Percentiles rank a stretch among this genome's conserved stretches.
These are phyloP conservation scores for Acacia melanoxylon DNA, from an alignment of 306 rosid genomes.

Conservation along the genomic window DNA sequence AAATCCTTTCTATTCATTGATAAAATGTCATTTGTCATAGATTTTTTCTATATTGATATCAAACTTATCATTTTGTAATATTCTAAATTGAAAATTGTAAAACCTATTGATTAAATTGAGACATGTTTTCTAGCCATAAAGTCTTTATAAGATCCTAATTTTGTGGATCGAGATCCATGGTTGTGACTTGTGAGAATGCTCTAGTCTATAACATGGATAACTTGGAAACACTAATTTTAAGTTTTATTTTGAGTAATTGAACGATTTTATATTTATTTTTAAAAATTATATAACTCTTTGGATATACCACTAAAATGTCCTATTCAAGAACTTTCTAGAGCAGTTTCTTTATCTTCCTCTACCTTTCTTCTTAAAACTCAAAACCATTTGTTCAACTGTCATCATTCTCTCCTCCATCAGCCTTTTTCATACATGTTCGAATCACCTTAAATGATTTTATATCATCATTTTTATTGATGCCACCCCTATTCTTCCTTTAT, in stretches of 20 bases:
- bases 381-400: too few species aligned
- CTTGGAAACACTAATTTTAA: background rate
- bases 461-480: too few species aligned
- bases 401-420: too few species aligned
- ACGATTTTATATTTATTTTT: background rate
- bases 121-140: background rate
- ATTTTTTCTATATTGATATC: too few species aligned
- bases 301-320: too few species aligned
- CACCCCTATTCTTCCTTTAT: too few species aligned
- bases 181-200: background rate
- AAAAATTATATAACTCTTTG: background rate
- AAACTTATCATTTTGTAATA: background rate
- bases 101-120: background rate
- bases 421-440: too few species aligned
- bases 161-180: background rate
- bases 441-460: too few species aligned
- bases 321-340: too few species aligned
- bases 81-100: background rate
- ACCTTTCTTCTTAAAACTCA: too few species aligned
- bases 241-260: background rate
- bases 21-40: too few species aligned
- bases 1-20: background rate
- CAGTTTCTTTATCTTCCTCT: too few species aligned
- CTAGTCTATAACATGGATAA: background rate
- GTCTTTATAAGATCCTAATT: background rate